Conservation (phyloP, 805 yeast species). For the Candida tammaniensis region DNA sequence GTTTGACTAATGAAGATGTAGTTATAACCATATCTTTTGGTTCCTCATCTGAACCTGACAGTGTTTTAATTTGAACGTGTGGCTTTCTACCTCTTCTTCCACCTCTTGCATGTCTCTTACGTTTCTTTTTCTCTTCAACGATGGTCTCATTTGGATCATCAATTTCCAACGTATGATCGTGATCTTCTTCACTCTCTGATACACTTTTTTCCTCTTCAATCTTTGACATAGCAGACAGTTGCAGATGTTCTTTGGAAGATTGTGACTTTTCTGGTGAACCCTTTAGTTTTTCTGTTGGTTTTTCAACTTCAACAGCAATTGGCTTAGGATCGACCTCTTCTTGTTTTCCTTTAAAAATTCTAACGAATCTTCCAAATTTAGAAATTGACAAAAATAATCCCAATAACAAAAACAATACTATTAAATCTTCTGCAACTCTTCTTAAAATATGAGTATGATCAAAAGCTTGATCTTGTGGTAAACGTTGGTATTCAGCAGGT, state of each 20-base stretch:
- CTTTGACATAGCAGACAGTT: background rate
- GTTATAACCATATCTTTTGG: conserved; percentile 15
- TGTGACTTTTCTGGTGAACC: background rate
- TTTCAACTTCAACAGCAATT: conserved; percentile 7
- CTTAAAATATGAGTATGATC: conserved; percentile 16
- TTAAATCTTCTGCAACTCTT: conserved; percentile 49
- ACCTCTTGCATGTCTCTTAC: conserved; percentile 86
- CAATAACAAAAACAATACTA: conserved; percentile 40
- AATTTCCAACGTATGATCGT: no score
- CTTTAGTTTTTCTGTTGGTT: background rate
- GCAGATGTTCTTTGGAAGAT: background rate
- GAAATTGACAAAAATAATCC: conserved; percentile 35
- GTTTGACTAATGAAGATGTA: conserved; percentile 29
- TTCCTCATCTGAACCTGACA: conserved; percentile 3
- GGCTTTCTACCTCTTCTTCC: conserved; percentile 59
- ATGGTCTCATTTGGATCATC: conserved; percentile 16
- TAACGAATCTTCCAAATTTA: conserved; percentile 27
- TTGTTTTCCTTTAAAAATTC: conserved; percentile 5
- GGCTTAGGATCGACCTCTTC: conserved; percentile 1
- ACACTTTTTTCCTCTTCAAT: background rate
- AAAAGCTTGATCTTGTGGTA: background rate
- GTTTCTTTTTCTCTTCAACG: conserved; percentile 43
- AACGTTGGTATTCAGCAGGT: conserved; percentile 5
- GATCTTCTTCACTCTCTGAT: conserved; percentile 18
- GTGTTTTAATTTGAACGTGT: conserved; percentile 1